Conservation (phyloP, 352 stramenopile species). For the Elongisporangium senticosum region DNA sequence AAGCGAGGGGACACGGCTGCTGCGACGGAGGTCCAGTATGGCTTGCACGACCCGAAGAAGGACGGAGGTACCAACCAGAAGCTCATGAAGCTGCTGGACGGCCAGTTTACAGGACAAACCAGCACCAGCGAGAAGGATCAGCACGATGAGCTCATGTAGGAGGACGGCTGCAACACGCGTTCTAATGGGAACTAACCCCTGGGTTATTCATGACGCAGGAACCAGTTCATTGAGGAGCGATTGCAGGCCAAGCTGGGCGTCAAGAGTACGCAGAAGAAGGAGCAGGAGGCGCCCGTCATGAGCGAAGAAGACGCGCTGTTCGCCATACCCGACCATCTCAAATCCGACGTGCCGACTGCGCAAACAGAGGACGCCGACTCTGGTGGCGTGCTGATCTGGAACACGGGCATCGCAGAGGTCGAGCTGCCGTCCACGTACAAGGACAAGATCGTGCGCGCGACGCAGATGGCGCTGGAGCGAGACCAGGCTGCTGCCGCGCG, state of each 20-base stretch:
- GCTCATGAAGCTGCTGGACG: constrained; percentile 63
- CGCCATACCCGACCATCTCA: constrained; percentile 50
- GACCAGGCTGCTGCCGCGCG: constrained; percentile 16
- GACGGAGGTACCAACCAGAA: constrained; percentile 64
- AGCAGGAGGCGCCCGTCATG: constrained; percentile 7
- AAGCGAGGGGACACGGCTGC: constrained; percentile 3
- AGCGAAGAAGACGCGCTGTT: constrained; percentile 68
- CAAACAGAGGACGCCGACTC: constrained; percentile 26
- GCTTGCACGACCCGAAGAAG: constrained; percentile 72
- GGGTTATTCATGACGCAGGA: constrained; percentile 20
- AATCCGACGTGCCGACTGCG: constrained; percentile 30
- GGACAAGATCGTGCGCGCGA: constrained; percentile 47
- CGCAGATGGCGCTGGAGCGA: constrained; percentile 32
- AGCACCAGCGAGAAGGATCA: constrained; percentile 53
- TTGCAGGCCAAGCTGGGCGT: constrained; percentile 35
- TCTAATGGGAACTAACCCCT: neutral
- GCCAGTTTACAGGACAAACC: constrained; percentile 77
- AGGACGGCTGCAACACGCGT: neutral
- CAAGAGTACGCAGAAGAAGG: constrained; percentile 1
- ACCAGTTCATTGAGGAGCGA: constrained; percentile 79
- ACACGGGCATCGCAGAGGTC: constrained; percentile 75
- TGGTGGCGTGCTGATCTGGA: constrained; percentile 69
- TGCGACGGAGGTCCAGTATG: constrained; percentile 26
- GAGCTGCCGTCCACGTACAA: constrained; percentile 53
- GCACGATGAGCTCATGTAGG: constrained; percentile 68